Evolutionary conservation across 352 stramenopile genomes (phyloP), one percentile per base, ranked within the genome.

Genomic region (Phytopythium sindhum): DNA sequence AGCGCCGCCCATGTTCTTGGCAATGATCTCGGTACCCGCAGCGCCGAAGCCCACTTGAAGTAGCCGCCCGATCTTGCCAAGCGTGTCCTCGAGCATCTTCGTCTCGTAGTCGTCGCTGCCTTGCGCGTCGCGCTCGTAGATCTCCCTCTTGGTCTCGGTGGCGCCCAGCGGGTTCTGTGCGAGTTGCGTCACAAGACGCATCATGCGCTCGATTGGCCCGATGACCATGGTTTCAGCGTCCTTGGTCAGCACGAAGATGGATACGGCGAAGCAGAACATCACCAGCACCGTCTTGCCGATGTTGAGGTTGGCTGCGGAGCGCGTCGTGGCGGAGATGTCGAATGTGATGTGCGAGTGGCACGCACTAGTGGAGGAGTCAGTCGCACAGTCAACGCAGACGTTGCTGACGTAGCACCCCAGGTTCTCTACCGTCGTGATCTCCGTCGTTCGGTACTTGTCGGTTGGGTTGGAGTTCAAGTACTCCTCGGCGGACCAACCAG

Each of bases 1-100:
- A 2, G 83, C 86, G 28, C 93, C 84, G 37, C 86, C 86, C 80
- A 99, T 98, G 72, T 99, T 99, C 31, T 98, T 98, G 4, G 93
- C 95, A 72, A 99, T 99, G 60, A 99, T 99, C 70, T 98, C 96
- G 0, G 86, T 93, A 15, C 95, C 97, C n/a, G 97, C 97, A 17
- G 97, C 96, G 31, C 97, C 97, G 83, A 98, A 99, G 10, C 97
- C 98, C 45, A 99, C 97, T 62, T 98, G 87, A 8, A 99, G 72
- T 15, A 99, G 73, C 44, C 95, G 80, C 12, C 95, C 91, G 66
- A 99, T 99, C 67, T 95, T 96, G 31, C 89, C 86, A 37, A 99
- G 91, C 5, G 97, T 98, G 45, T 97, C 81, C 65, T 98, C 89
- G 4, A 99, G 84, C 75, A 99, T 92, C 44, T 93, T 95, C 3